Base-by-base conservation (phyloP, 148 eudicot species). In the Polygonum aviculare region DNA sequence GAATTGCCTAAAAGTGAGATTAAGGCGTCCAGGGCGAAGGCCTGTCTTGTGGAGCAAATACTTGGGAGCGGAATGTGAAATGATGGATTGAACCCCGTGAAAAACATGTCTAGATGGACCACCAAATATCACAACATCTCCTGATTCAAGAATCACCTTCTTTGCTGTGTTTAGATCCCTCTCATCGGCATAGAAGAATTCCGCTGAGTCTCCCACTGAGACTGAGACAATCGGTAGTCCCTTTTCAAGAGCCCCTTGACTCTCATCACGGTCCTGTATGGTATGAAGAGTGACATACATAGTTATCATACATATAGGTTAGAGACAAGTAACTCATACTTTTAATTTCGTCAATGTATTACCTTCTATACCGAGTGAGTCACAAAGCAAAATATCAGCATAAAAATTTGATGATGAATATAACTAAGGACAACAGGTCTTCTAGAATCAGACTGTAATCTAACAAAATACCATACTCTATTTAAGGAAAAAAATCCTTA, bases 111-210 rank as follows among this genome's bases (percentile, higher is more conserved):
- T 87, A 0, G 92, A 87, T 45, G 76, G 45, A 26, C 90, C 89
- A 14, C 94, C 92, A 48, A 90, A 90, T 74, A 88, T 82, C 80
- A 90, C 73, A 19, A 90, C 89, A 82, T 90, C 91, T 54, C 94
- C 94, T 47, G 92, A 90, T 78, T 88, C 82, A 45, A 90, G 79
- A 26, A 81, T 50, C 63, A 90, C 86, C 75, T 81, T 78, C 55
- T 81, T 60, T 0, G 69, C 47, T 47, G n/a, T 16, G n/a, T 18
- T 50, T 12, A 12, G 15, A 57, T 82, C 85, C 63, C 90, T 85
- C 31, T 75, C 74, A 75, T 90, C 85, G 1, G 92, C 88, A 45
- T 90, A 85, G 41, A 85, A 80, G 75, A 90, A 88, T 78, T 90
- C 90, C 19, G 90, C 94, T 26, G 89, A 79, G 73, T 90, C 89